Evolutionary conservation across 768 basidiomycete genomes (phyloP), one percentile per base, ranked within the genome.

Genomic region (Tylopilus rubrobrunneus): DNA sequence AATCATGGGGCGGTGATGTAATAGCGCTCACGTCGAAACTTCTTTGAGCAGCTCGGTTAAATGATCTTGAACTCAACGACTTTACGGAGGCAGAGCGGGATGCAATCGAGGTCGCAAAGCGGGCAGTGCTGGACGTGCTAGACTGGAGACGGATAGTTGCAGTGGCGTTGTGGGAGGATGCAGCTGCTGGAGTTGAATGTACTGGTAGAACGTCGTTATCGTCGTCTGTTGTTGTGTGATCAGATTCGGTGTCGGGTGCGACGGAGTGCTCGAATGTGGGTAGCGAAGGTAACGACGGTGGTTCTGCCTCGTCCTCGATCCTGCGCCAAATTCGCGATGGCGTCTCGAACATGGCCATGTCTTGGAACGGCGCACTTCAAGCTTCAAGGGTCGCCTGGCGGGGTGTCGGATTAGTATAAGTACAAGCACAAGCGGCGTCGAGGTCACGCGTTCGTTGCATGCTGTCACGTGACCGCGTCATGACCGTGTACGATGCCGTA

Each of bases 241-340:
- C 62, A 23, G 62, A 64, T 50, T 69, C 68, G 36, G 66, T 64
- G 47, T 75, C 72, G 27, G 67, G 70, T 52, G 74, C 73, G 5
- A 67, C 74, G 19, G 84, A 86, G 60, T 87, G 82, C 29, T 91
- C 88, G 62, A 87, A 85, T 2, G 64, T 75, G 7, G 89, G 87
- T 12, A 92, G 69, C 4, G 88, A 89, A 2, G 90, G 90, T 3
- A 93, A 74, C 29, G 90, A 92, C 10, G 91, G 87, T 76, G 92
- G 86, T 57, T 90, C 88, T 57, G 75, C 70, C 55, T 83, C 81
- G 60, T 90, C 86, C 67, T 92, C 83, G 48, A 93, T 91, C 44
- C 91, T 80, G 28, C 90, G 79, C 86, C 86, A 89, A 63, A 93
- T 84, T 42, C 89, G 78, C 25, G 91, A 92, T 0, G 90, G 90